Evolutionary conservation across 2,329 filamentous ascomycete genomes (phyloP).

Genomic region (Fusarium sterilihyphosum): DNA sequence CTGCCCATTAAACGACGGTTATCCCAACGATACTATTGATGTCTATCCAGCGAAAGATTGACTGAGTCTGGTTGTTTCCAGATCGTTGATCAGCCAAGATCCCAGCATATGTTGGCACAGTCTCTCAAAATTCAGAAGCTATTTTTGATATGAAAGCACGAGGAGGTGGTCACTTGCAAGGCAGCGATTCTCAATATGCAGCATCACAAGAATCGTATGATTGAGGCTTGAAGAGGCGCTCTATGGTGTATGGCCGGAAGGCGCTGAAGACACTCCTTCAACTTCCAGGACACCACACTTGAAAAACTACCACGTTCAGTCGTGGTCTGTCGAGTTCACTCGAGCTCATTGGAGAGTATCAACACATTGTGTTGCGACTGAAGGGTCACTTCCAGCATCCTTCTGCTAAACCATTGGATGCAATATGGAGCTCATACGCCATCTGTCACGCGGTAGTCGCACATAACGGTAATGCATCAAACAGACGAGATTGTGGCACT

Average conservation of each 20-base stretch:
- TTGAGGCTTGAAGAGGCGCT: conserved; percentile 17
- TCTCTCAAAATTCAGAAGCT: background rate
- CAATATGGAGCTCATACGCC: background rate
- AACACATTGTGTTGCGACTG: conserved; percentile 4
- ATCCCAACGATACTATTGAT: background rate
- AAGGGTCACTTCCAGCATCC: conserved; percentile 1
- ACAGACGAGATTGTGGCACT: conserved; percentile 21
- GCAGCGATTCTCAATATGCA: background rate
- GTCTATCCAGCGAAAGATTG: background rate
- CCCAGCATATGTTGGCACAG: background rate
- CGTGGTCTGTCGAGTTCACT: background rate
- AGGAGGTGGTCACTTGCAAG: background rate
- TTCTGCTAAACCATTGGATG: background rate
- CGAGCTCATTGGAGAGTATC: background rate
- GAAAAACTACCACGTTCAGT: conserved; percentile 20
- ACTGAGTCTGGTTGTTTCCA: background rate
- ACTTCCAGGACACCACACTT: conserved; percentile 5
- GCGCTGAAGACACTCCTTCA: conserved; percentile 16
- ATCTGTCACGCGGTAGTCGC: conserved; percentile 11
- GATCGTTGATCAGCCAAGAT: background rate
- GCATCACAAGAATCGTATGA: conserved; percentile 32
- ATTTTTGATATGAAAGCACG: background rate
- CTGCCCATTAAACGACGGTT: too few relatives aligned
- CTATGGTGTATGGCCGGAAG: background rate
- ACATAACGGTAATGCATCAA: conserved; percentile 23